phyloP scores from a whole-genome alignment of 495 filamentous ascomycete species.

The Cryomyces minteri region DNA sequence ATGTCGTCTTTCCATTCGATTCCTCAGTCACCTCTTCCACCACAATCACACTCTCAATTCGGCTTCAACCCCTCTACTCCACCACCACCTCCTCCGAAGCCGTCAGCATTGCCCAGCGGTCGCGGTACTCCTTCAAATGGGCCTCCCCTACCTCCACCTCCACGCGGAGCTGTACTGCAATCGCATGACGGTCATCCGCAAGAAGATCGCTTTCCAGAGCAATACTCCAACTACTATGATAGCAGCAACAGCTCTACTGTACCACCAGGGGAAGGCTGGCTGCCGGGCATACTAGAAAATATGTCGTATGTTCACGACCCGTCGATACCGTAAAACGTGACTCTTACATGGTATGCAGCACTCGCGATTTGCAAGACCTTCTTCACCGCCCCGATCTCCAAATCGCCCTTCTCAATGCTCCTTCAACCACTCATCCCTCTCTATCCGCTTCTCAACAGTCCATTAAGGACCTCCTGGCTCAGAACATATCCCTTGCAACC shows the following conservation, averaged over 20 bases:
- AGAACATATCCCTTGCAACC: slow-evolving; percentile 48
- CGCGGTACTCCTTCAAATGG: slow-evolving; percentile 16
- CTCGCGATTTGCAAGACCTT: slow-evolving; percentile 20
- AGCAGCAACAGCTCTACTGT: neutral
- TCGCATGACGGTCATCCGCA: slow-evolving; percentile 6
- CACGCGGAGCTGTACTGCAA: slow-evolving; percentile 3
- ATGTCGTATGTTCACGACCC: slow-evolving; percentile 14
- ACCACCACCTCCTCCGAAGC: slow-evolving; percentile 23
- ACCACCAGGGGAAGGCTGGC: slow-evolving; percentile 20
- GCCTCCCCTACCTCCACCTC: slow-evolving; percentile 22
- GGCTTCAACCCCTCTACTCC: slow-evolving; percentile 18
- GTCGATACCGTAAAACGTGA: too few relatives aligned
- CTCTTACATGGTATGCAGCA: slow-evolving; percentile 6
- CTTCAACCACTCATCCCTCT: slow-evolving; percentile 47
- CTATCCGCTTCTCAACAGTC: slow-evolving; percentile 31
- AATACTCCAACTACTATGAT: neutral
- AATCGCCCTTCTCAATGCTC: slow-evolving; percentile 27
- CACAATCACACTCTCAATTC: slow-evolving; percentile 10
- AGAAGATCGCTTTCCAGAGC: slow-evolving; percentile 5
- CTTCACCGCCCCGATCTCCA: slow-evolving; percentile 18
- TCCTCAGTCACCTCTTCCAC: too few relatives aligned
- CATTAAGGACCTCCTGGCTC: slow-evolving; percentile 40
- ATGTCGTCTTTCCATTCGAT: too few relatives aligned
- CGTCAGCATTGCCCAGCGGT: slow-evolving; percentile 12
- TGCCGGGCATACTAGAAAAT: slow-evolving; percentile 18